Conservation (phyloP, 2,329 filamentous ascomycete species). For the Verticillium nonalfalfae region DNA sequence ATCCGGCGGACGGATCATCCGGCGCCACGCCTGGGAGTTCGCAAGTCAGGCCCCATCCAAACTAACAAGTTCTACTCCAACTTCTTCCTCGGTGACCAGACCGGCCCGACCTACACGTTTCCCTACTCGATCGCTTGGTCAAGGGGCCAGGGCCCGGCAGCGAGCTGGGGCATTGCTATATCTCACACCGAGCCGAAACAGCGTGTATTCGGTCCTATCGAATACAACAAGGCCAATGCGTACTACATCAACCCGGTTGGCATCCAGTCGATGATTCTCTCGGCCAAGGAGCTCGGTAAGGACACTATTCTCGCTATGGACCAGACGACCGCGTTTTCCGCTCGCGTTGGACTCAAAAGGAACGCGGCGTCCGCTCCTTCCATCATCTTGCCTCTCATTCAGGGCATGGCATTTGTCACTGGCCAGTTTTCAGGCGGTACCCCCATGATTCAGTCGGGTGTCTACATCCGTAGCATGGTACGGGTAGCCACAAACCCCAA, state of each 20-base stretch:
- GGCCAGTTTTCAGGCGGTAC: slow-evolving; percentile 59
- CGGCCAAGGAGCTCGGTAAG: slow-evolving; percentile 58
- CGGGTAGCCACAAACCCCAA: slow-evolving; percentile 39
- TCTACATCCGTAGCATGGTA: slow-evolving; percentile 58
- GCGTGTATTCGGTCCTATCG: slow-evolving; percentile 50
- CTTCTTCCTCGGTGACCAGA: slow-evolving; percentile 63
- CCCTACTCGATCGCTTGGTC: slow-evolving; percentile 60
- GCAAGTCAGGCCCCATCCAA: slow-evolving; percentile 33
- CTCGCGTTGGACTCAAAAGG: slow-evolving; percentile 55
- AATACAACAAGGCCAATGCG: slow-evolving; percentile 44
- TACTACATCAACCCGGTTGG: slow-evolving; percentile 70
- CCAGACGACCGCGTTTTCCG: slow-evolving; percentile 41
- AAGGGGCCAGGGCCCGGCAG: slow-evolving; percentile 46
- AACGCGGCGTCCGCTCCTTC: slow-evolving; percentile 37
- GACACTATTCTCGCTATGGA: slow-evolving; percentile 43
- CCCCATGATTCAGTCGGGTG: slow-evolving; percentile 60
- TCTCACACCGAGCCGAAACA: slow-evolving; percentile 59
- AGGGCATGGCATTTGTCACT: slow-evolving; percentile 76
- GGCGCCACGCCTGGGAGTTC: neutral
- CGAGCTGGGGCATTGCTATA: slow-evolving; percentile 65
- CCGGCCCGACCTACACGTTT: slow-evolving; percentile 58
- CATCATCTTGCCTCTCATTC: slow-evolving; percentile 67
- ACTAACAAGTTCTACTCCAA: slow-evolving; percentile 71
- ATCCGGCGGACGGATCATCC: neutral
- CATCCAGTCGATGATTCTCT: slow-evolving; percentile 62